phyloP scores from a whole-genome alignment of 768 basidiomycete species.

The Leccinum broughii region DNA sequence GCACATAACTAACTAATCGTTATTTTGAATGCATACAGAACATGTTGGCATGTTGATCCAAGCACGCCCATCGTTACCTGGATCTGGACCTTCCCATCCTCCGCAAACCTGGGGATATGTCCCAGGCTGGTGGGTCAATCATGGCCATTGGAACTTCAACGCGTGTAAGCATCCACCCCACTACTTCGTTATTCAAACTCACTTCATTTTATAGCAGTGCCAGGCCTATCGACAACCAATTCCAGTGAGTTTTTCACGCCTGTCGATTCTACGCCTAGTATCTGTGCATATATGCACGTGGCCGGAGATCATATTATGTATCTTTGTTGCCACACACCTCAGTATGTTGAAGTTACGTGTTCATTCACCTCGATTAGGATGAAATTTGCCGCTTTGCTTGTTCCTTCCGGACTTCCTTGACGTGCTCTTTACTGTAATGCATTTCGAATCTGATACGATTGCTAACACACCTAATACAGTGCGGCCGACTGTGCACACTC shows the following conservation, averaged over 20 bases:
- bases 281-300: not conserved
- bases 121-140: not conserved
- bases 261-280: not conserved
- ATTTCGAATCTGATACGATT: not conserved
- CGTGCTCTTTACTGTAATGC: not conserved
- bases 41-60: slow-evolving; percentile 16
- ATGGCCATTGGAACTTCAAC: slow-evolving; percentile 13
- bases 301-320: not conserved
- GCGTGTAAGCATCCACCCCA: slow-evolving; percentile 8
- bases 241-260: slow-evolving; percentile 10
- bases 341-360: not conserved
- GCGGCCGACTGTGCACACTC: slow-evolving; percentile 3
- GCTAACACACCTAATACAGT: slow-evolving; percentile 11
- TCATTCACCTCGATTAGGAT: not conserved
- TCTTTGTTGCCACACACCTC: not conserved
- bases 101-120: not conserved
- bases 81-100: not conserved
- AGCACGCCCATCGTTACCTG: not conserved
- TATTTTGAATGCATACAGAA: slow-evolving; percentile 10
- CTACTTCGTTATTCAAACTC: not conserved
- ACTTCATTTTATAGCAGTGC: slow-evolving; percentile 7
- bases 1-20: not conserved
- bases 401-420: not conserved
- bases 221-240: not conserved
- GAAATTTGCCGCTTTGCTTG: not conserved